These are phyloP conservation scores for Nakataea oryzae DNA, from an alignment of 2,329 filamentous ascomycete genomes.

Conservation along the genomic window DNA sequence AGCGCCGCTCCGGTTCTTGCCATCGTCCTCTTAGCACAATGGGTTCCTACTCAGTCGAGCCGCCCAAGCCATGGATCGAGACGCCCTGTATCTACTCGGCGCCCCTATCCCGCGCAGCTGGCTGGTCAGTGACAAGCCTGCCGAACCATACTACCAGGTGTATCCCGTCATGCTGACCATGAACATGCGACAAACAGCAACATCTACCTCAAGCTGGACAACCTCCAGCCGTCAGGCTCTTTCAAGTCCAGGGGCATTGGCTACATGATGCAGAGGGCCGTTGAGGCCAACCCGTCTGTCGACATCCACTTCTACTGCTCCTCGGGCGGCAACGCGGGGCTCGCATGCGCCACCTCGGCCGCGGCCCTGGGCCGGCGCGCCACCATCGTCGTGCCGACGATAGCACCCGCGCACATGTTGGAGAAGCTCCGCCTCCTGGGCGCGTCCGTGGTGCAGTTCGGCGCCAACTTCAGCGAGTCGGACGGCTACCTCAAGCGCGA, in stretches of 20 bases:
- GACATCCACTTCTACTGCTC: conserved; percentile 60
- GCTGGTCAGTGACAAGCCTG: conserved; percentile 41
- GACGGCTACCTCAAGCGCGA: conserved; percentile 51
- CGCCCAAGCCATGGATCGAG: conserved; percentile 47
- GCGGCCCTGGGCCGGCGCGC: conserved; percentile 47
- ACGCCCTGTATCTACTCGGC: conserved; percentile 59
- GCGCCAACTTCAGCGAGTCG: conserved; percentile 58
- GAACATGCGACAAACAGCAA: conserved; percentile 32
- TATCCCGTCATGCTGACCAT: background rate
- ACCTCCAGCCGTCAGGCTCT: conserved; percentile 69
- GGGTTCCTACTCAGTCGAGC: conserved; percentile 16
- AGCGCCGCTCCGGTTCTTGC: background rate
- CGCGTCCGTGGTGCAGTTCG: conserved; percentile 54
- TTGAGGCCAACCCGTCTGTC: conserved; percentile 22
- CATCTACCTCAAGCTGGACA: conserved; percentile 76
- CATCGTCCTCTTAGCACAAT: conserved; percentile 7
- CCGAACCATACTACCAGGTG: background rate
- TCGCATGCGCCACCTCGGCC: conserved; percentile 68
- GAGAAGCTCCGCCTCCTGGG: conserved; percentile 55
- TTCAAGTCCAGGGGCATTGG: conserved; percentile 77
- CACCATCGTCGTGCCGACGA: conserved; percentile 62
- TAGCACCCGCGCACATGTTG: conserved; percentile 58
- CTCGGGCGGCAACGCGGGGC: conserved; percentile 69
- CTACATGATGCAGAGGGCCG: conserved; percentile 50
- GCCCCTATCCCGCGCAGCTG: conserved; percentile 52